Percentiles rank a stretch among this genome's conserved stretches.
phyloP scores from a whole-genome alignment of 164 flowering plant genomes.

The Chimonanthus salicifolius region DNA sequence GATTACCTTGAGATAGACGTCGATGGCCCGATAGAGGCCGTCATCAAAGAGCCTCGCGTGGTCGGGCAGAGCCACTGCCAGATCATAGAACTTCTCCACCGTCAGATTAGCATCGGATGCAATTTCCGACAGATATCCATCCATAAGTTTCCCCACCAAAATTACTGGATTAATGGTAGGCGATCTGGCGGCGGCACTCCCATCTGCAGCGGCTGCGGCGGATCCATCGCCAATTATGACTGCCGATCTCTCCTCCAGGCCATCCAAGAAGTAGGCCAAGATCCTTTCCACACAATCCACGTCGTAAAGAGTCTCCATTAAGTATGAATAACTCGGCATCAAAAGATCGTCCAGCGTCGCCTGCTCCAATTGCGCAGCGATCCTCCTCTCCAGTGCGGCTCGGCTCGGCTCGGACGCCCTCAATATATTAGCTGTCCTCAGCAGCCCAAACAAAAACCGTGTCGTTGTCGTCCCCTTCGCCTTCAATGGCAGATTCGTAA shows the following conservation, averaged over 20 bases:
- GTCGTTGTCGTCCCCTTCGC: constrained; percentile 29
- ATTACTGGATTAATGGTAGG: constrained; percentile 39
- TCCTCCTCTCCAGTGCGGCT: constrained; percentile 54
- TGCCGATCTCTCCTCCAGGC: constrained; percentile 15
- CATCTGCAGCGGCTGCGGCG: constrained; percentile 25
- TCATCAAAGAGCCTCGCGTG: constrained; percentile 74
- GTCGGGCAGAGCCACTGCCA: constrained; percentile 69
- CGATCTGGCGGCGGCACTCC: constrained; percentile 25
- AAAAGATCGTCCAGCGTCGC: constrained; percentile 77
- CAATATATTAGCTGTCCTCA: constrained; percentile 66
- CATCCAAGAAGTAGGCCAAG: constrained; percentile 42
- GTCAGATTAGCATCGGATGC: constrained; percentile 85
- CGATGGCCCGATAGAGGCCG: constrained; percentile 91
- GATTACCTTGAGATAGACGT: constrained; percentile 84
- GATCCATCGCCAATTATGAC: constrained; percentile 5
- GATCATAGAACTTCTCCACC: constrained; percentile 56
- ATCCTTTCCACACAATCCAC: constrained; percentile 78
- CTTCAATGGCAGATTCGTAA: constrained; percentile 46
- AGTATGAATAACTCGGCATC: constrained; percentile 77
- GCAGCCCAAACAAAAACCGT: constrained; percentile 55
- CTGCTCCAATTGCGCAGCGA: constrained; percentile 57
- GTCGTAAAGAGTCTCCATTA: constrained; percentile 77
- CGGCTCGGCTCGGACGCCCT: constrained; percentile 46
- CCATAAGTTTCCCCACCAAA: constrained; percentile 84
- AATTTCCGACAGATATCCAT: constrained; percentile 82